Evolutionary conservation across 495 filamentous ascomycete genomes (phyloP).

Genomic region (Lasiosphaeriaceae sp.): DNA sequence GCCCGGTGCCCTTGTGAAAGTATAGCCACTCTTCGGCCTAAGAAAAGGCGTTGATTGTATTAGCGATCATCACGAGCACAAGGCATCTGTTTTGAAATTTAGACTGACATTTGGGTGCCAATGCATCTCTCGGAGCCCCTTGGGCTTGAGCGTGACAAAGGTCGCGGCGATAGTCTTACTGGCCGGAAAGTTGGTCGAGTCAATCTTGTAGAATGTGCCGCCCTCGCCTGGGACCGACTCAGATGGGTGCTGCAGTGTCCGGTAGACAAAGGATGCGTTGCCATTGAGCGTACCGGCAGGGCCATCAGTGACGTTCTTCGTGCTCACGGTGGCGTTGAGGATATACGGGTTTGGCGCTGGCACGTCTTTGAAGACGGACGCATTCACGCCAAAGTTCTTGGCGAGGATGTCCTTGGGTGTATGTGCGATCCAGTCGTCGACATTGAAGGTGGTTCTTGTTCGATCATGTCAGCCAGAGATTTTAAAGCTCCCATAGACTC

Average conservation of each 20-base stretch:
- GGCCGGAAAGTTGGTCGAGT: slow-evolving; percentile 59
- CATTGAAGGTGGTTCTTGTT: slow-evolving; percentile 56
- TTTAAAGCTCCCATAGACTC: background rate
- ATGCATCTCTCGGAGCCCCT: slow-evolving; percentile 59
- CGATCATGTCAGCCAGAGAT: background rate
- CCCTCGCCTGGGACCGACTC: slow-evolving; percentile 56
- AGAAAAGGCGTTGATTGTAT: background rate
- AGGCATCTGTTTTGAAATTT: background rate
- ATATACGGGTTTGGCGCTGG: slow-evolving; percentile 59
- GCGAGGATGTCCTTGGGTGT: slow-evolving; percentile 58
- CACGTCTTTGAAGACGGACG: slow-evolving; percentile 53
- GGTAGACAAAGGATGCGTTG: slow-evolving; percentile 56
- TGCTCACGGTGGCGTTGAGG: slow-evolving; percentile 48
- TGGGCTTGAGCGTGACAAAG: slow-evolving; percentile 56
- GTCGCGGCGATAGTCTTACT: slow-evolving; percentile 58
- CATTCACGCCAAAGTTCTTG: slow-evolving; percentile 60
- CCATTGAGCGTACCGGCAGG: slow-evolving; percentile 43
- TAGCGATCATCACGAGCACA: background rate
- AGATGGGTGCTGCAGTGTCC: slow-evolving; percentile 45
- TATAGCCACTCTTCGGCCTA: slow-evolving; percentile 65
- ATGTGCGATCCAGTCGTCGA: slow-evolving; percentile 62
- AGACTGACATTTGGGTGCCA: slow-evolving; percentile 62
- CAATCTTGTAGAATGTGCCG: slow-evolving; percentile 56
- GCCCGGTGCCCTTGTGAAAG: slow-evolving; percentile 55
- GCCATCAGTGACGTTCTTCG: slow-evolving; percentile 43